phyloP scores from a whole-genome alignment of 129 eudicot genomes.

The Flaveria sonorensis region DNA sequence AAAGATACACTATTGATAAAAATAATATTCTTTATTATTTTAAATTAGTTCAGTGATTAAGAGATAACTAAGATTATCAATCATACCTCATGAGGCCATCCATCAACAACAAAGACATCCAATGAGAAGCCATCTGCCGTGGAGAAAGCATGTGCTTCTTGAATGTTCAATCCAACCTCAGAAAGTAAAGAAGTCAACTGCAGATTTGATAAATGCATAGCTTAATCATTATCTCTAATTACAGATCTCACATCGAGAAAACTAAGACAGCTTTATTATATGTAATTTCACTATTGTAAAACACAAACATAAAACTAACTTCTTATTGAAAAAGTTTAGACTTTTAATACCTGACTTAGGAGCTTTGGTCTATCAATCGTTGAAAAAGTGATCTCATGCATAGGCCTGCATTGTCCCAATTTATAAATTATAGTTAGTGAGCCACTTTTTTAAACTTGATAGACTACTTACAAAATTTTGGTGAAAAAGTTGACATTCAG shows the following conservation, averaged over 20 bases:
- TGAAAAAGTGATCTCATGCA: slow-evolving; percentile 87
- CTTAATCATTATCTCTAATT: background rate
- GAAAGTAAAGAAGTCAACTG: slow-evolving; percentile 75
- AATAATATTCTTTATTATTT: slow-evolving; percentile 7
- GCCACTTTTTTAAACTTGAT: slow-evolving; percentile 19
- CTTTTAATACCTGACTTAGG: slow-evolving; percentile 62
- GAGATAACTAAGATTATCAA: slow-evolving; percentile 10
- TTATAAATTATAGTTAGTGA: slow-evolving; percentile 18
- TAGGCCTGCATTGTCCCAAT: slow-evolving; percentile 52
- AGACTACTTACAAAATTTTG: slow-evolving; percentile 13
- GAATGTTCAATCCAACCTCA: slow-evolving; percentile 83
- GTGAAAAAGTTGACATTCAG: slow-evolving; percentile 17
- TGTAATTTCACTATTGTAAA: background rate
- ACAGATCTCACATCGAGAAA: slow-evolving; percentile 9
- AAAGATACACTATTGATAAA: background rate
- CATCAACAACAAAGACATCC: slow-evolving; percentile 92
- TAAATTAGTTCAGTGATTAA: background rate
- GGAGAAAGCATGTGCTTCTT: slow-evolving; percentile 92
- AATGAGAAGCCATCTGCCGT: slow-evolving; percentile 86
- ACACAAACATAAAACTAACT: background rate
- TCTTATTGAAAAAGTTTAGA: slow-evolving; percentile 14
- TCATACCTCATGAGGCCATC: slow-evolving; percentile 80
- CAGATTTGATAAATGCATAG: slow-evolving; percentile 19
- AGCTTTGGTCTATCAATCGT: slow-evolving; percentile 74
- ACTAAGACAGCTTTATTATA: background rate